Conservation (phyloP, 108 stramenopile species). For the Craspedostauros australis region DNA sequence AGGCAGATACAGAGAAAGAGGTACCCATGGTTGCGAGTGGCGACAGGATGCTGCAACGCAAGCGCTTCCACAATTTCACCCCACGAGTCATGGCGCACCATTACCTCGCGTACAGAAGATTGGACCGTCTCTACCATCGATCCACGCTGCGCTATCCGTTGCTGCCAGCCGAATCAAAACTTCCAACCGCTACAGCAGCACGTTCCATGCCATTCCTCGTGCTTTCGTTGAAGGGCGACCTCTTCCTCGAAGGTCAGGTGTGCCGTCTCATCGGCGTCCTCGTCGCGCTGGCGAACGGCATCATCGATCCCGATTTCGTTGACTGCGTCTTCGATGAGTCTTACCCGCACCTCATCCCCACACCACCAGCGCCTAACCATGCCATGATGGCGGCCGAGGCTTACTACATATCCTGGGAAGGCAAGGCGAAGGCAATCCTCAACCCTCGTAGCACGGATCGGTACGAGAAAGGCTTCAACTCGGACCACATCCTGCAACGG, state of each 20-base stretch:
- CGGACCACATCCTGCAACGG: slow-evolving; percentile 24
- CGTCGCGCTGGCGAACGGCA: slow-evolving; percentile 52
- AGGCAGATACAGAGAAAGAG: too few relatives aligned
- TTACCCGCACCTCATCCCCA: slow-evolving; percentile 64
- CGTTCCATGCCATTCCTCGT: slow-evolving; percentile 45
- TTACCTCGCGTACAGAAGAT: slow-evolving; percentile 51
- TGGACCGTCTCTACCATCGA: slow-evolving; percentile 73
- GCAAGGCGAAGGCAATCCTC: slow-evolving; percentile 50
- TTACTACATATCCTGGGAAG: slow-evolving; percentile 61
- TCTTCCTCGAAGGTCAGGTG: slow-evolving; percentile 66
- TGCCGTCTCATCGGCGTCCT: slow-evolving; percentile 57
- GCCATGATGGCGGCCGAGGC: slow-evolving; percentile 57
- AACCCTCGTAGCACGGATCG: slow-evolving; percentile 41
- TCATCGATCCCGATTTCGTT: slow-evolving; percentile 58
- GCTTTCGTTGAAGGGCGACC: slow-evolving; percentile 63
- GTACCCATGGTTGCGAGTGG: background rate
- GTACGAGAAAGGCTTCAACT: slow-evolving; percentile 58
- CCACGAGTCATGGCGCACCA: slow-evolving; percentile 60
- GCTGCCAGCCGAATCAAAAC: background rate
- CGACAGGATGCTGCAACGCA: slow-evolving; percentile 37
- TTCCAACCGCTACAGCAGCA: background rate
- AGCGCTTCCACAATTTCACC: slow-evolving; percentile 75
- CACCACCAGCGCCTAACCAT: slow-evolving; percentile 48
- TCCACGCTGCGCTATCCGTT: slow-evolving; percentile 44
- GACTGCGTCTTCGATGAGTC: slow-evolving; percentile 80